These are phyloP conservation scores for Talaromyces liani DNA, from an alignment of 495 filamentous ascomycete genomes.

Conservation along the genomic window DNA sequence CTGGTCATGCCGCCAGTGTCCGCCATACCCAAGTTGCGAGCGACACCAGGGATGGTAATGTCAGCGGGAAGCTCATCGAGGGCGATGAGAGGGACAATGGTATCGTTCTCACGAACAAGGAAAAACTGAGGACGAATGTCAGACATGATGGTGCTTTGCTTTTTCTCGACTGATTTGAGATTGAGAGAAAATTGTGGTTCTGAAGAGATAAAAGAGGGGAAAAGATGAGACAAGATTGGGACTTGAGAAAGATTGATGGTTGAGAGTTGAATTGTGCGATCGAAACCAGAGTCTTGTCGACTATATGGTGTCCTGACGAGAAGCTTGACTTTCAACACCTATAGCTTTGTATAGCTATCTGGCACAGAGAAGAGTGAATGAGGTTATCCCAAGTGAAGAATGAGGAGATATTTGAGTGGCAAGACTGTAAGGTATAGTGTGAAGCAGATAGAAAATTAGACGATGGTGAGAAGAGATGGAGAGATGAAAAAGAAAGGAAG, in stretches of 20 bases:
- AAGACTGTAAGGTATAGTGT: not conserved
- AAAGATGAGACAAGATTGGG: constrained; percentile 9
- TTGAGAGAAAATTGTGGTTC: constrained; percentile 5
- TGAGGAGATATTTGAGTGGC: not conserved
- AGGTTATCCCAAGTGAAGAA: not conserved
- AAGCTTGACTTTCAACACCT: not conserved
- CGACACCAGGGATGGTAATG: constrained; percentile 27
- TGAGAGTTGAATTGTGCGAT: not conserved
- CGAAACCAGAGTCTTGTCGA: not conserved
- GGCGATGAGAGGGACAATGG: constrained; percentile 54
- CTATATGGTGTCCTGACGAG: not conserved
- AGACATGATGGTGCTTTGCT: constrained; percentile 15
- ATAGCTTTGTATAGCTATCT: not conserved
- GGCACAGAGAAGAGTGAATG: not conserved
- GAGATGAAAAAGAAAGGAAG: constrained; percentile 1
- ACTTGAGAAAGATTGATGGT: constrained; percentile 10
- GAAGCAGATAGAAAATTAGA: constrained; percentile 11
- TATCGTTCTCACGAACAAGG: constrained; percentile 49
- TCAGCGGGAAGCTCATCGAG: constrained; percentile 53
- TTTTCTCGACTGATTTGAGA: constrained; percentile 6
- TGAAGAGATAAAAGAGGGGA: constrained; percentile 8
- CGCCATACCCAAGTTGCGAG: constrained; percentile 21
- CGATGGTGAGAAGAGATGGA: constrained; percentile 7
- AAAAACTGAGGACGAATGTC: constrained; percentile 40
- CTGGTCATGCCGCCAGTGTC: constrained; percentile 42